Evolutionary conservation across 139 green algal species (phyloP).

Genomic region (Haematococcus lacustris): DNA sequence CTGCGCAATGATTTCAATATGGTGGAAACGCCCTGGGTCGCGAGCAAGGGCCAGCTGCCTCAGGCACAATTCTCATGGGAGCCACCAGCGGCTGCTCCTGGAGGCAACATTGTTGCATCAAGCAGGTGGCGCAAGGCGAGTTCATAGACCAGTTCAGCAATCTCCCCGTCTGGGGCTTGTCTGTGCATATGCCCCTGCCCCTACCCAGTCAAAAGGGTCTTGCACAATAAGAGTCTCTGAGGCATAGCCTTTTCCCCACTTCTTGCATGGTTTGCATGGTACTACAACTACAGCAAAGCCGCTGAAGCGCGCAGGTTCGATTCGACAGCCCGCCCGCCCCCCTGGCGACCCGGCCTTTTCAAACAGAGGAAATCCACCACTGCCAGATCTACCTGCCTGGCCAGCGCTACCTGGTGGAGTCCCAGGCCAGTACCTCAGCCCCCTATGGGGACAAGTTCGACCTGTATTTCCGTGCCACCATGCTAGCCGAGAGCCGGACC

Average conservation of each 20-base stretch:
- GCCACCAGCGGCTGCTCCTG: background rate
- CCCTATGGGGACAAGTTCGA: constrained; percentile 47
- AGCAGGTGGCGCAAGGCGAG: constrained; percentile 3
- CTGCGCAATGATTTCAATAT: constrained; percentile 13
- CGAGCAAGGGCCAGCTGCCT: background rate
- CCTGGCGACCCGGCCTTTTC: constrained; percentile 32
- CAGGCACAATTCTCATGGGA: background rate
- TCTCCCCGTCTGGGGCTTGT: background rate
- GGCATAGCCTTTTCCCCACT: background rate
- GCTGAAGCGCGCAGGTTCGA: constrained; percentile 12
- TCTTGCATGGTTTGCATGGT: background rate
- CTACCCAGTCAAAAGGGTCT: background rate
- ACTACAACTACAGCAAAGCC: no score
- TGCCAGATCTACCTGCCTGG: constrained; percentile 10
- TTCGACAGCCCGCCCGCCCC: constrained; percentile 34
- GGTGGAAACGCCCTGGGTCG: constrained; percentile 6
- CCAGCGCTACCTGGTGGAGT: constrained; percentile 24
- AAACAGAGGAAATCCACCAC: constrained; percentile 29
- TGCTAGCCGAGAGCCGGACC: background rate
- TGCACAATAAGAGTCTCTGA: background rate
- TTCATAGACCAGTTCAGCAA: background rate
- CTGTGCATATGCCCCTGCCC: background rate
- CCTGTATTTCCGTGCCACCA: constrained; percentile 18
- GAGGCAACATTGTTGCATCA: background rate
- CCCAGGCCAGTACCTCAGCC: constrained; percentile 16